Conservation (phyloP, 2,329 filamentous ascomycete genomes). For the Hypoxylon sp. region DNA sequence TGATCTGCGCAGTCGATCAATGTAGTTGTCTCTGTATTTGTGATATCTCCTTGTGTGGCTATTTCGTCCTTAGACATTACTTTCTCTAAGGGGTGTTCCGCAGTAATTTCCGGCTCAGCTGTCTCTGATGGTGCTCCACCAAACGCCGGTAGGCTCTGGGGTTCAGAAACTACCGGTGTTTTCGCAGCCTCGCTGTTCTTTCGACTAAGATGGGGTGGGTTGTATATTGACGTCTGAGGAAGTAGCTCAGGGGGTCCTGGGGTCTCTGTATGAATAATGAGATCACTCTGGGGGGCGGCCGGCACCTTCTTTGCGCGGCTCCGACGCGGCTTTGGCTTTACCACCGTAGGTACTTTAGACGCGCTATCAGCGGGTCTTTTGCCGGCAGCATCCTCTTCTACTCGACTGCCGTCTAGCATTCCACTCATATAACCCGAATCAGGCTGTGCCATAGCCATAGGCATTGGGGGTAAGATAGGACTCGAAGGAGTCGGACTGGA, state of each 20-base stretch:
- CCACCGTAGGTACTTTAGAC: slow-evolving; percentile 46
- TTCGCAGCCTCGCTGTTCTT: slow-evolving; percentile 36
- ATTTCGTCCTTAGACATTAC: slow-evolving; percentile 31
- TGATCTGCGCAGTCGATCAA: slow-evolving; percentile 44
- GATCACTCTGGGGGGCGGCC: slow-evolving; percentile 49
- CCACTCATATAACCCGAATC: slow-evolving; percentile 92
- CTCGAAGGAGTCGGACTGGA: slow-evolving; percentile 82
- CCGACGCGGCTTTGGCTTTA: slow-evolving; percentile 55
- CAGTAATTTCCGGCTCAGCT: slow-evolving; percentile 16
- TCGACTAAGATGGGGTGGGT: slow-evolving; percentile 51
- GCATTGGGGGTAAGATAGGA: slow-evolving; percentile 78
- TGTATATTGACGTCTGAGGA: slow-evolving; percentile 61
- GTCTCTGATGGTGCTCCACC: slow-evolving; percentile 6
- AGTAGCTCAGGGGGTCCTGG: slow-evolving; percentile 62
- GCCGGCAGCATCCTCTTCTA: slow-evolving; percentile 73
- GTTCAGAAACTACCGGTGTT: slow-evolving; percentile 38
- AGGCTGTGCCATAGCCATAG: slow-evolving; percentile 70
- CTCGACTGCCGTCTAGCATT: slow-evolving; percentile 70
- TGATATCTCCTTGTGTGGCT: slow-evolving; percentile 36
- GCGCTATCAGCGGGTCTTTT: slow-evolving; percentile 59
- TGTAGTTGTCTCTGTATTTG: slow-evolving; percentile 44
- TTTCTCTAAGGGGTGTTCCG: slow-evolving; percentile 36
- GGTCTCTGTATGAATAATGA: slow-evolving; percentile 59
- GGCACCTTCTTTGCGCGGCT: slow-evolving; percentile 53
- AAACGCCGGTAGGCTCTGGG: slow-evolving; percentile 12